Base-by-base conservation (phyloP, 495 filamentous ascomycete genomes). In the Opeltia flavorubescens region DNA sequence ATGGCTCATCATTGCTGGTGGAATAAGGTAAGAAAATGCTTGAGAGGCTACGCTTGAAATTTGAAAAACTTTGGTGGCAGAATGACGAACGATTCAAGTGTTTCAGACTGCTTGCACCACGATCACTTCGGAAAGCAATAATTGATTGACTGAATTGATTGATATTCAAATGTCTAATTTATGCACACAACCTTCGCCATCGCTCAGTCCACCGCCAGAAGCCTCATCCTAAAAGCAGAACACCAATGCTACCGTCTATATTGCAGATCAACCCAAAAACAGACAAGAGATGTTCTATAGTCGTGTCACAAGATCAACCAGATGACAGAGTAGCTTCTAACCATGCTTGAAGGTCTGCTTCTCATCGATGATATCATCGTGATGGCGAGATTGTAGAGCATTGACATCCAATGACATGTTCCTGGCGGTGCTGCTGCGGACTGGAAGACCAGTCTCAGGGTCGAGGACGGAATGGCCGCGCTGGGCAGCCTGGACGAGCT, bases 381-480 rank as follows among this genome's bases (percentile, higher is more conserved):
- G 48, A 9, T 52, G 40, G 23, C 25, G 41, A 44, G n/a, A n/a
- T 7, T 43, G 13, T 5, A 47, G 31, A 5, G 54, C 54, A 28
- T 49, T 46, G 28, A 50, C 48, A 34, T 59, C 56, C 46, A 59
- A 53, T 25, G 51, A 55, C 54, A 59, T 57, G 30, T 50, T 50
- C 20, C 56, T 43, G 12, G 54, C 43, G 8, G 50, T 35, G 34
- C 53, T 55, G 23, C 53, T 50, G 18, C 53, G 47, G 35, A 28
- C 46, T 18, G 40, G 53, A 17, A 62, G 30, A 15, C 68, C 69
- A 29, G 60, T 56, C 55, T 75, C 71, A 0, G 66, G 60, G 38
- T 75, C 72, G 46, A 74, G 44, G 2, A 71, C 55, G 38, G 68
- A 70, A 5, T 66, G 62, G 50, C 72, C 74, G 36, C 66, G 59